Conservation (phyloP, 2,329 filamentous ascomycete genomes). For the Pseudogymnoascus sp. region DNA sequence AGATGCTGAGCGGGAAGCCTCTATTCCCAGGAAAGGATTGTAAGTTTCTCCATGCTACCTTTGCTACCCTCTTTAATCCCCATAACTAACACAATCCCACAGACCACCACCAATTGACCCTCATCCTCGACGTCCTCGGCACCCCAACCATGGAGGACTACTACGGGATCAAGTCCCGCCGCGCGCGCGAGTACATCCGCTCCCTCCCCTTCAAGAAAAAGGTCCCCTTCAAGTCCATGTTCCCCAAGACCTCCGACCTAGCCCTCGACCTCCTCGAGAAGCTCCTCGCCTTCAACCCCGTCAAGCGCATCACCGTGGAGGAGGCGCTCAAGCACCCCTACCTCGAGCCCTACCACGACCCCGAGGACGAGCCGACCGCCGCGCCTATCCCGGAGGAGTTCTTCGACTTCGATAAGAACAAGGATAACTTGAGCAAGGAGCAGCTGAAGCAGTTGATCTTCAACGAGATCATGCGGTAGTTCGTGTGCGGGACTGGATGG, state of each 20-base stretch:
- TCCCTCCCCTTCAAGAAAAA: conserved; percentile 99
- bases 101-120: conserved; percentile 96
- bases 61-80: conserved; percentile 10
- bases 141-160: conserved; percentile 99
- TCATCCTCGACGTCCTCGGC: conserved; percentile 94
- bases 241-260: conserved; percentile 97
- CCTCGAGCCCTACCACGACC: conserved; percentile 96
- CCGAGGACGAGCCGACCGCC: conserved; percentile 94
- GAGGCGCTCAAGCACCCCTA: conserved; percentile 97
- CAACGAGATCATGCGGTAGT: conserved; percentile 70
- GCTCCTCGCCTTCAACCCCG: conserved; percentile 93
- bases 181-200: conserved; percentile 95
- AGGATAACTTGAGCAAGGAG: conserved; percentile 97
- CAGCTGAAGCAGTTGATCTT: conserved; percentile 96
- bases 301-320: conserved; percentile 97
- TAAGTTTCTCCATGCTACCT: conserved; percentile 41
- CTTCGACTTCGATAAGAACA: conserved; percentile 99
- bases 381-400: conserved; percentile 97
- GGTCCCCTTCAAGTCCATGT: conserved; percentile 93
- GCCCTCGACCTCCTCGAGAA: conserved; percentile 93
- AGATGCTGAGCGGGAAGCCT: conserved; percentile 98
- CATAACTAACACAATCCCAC: conserved; percentile 1
- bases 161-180: conserved; percentile 98
- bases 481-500: neutral
- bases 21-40: conserved; percentile 98